A percentile compares a stretch with the other conserved stretches of the same genome.
phyloP scores from a whole-genome alignment of 306 rosid genomes.

The Begonia masoniana region DNA sequence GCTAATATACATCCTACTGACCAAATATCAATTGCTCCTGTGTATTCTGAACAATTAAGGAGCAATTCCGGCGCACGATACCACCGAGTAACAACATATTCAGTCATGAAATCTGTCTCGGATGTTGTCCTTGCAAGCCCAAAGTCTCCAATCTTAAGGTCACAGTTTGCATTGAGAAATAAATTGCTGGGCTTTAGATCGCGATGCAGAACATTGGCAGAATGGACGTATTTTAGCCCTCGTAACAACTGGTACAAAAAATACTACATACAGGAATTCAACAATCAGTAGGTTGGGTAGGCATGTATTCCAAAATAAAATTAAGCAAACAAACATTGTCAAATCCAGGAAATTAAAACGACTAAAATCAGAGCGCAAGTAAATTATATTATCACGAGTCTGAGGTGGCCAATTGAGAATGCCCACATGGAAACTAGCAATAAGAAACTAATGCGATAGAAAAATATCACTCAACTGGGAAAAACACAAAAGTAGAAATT shows the following conservation, averaged over 20 bases:
- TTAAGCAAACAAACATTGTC: background rate
- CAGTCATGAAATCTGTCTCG: conserved; percentile 97
- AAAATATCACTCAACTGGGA: too few relatives aligned
- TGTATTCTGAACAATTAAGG: conserved; percentile 89
- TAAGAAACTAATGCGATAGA: too few relatives aligned
- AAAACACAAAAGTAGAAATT: too few relatives aligned
- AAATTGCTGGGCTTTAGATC: conserved; percentile 95
- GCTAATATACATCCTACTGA: conserved; percentile 97
- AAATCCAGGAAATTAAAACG: too few relatives aligned
- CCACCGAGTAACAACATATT: conserved; percentile 98
- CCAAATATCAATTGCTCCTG: conserved; percentile 96
- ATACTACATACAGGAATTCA: conserved; percentile 42
- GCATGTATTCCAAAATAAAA: too few relatives aligned
- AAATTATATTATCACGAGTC: too few relatives aligned
- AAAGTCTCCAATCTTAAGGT: conserved; percentile 93
- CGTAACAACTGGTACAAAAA: conserved; percentile 89
- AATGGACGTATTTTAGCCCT: conserved; percentile 87
- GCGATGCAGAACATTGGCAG: conserved; percentile 90
- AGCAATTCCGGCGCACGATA: conserved; percentile 92
- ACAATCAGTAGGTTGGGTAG: conserved; percentile 14
- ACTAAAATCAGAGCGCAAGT: too few relatives aligned
- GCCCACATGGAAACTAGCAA: too few relatives aligned
- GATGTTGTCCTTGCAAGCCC: conserved; percentile 99
- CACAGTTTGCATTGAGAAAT: conserved; percentile 86
- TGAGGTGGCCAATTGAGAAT: too few relatives aligned